Evolutionary conservation across 495 filamentous ascomycete species (phyloP), one percentile per base, ranked within the genome.

Genomic region (Aspergillus leporis): DNA sequence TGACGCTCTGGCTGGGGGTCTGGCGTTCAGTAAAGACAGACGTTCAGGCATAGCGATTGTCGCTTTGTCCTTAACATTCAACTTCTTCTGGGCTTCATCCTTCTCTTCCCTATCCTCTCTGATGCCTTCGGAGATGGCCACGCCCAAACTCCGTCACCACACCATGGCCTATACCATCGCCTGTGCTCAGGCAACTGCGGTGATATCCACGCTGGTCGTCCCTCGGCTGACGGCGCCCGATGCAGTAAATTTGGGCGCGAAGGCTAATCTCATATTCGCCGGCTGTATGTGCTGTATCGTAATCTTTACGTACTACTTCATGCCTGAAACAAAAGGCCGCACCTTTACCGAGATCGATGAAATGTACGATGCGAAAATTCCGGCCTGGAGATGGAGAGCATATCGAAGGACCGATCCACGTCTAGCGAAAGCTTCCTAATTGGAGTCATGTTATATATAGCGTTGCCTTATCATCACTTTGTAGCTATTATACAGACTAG

Each of bases 341-440:
- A 82, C 79, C 1, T 72, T 82, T 32, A 79, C 77, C 12, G 80
- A 83, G 61, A 77, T 83, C 5, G 72, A 82, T 62, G 80, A 82
- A 70, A 82, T 82, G 73, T 83, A 82, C 54, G 78, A 77, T 62
- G 74, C 74, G 5, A 72, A 70, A 34, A 62, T 83, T 21, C 78
- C 81, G 1, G 68, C 69, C 54, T 67, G 70, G 69, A 74, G 70
- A 51, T 76, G 74, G 74, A 63, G 72, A 19, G 63, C 60, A 21
- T 74, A 73, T 60, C 46, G 59, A 46, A 69, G 59, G 50, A 53
- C 62, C 14, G 58, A 60, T 23, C 18, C 6, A 53, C 55, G 40
- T 48, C 51, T 41, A 31, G 31, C 28, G 32, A 43, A 41, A 23
- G 31, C 3, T 6, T 28, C 51, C 6, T 5, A 5, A 16, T 9